A percentile compares a stretch with the other conserved stretches of the same genome.
phyloP scores from a whole-genome alignment of 2,329 filamentous ascomycete species.

The Exophiala calicioides region DNA sequence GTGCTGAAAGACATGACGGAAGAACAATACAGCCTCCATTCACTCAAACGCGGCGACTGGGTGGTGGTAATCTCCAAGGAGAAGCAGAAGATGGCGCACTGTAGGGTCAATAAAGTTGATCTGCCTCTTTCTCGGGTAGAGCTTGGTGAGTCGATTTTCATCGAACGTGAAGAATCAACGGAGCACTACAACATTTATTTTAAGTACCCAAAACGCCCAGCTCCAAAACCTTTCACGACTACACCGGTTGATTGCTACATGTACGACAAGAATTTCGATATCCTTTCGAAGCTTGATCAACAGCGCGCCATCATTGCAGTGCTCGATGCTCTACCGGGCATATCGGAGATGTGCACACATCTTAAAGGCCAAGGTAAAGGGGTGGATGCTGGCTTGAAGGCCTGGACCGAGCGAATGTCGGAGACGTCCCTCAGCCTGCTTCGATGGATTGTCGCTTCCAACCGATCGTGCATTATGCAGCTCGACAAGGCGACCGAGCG shows the following conservation, averaged over 20 bases:
- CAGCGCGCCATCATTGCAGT: slow-evolving; percentile 37
- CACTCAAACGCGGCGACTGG: slow-evolving; percentile 25
- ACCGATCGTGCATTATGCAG: slow-evolving; percentile 81
- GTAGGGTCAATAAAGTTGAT: background rate
- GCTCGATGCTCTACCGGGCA: slow-evolving; percentile 42
- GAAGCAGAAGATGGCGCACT: too few species aligned
- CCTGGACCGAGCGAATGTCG: slow-evolving; percentile 63
- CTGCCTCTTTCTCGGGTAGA: slow-evolving; percentile 19
- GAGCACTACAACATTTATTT: background rate
- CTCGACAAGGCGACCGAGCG: slow-evolving; percentile 53
- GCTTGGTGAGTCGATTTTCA: slow-evolving; percentile 9
- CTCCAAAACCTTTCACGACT: background rate
- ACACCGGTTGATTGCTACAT: slow-evolving; percentile 27
- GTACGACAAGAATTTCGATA: slow-evolving; percentile 45
- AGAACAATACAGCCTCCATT: background rate
- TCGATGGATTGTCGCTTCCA: slow-evolving; percentile 87
- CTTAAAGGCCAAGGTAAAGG: slow-evolving; percentile 41
- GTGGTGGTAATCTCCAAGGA: slow-evolving; percentile 17
- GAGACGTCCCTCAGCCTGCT: slow-evolving; percentile 68
- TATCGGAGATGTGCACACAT: slow-evolving; percentile 47
- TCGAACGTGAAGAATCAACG: slow-evolving; percentile 15
- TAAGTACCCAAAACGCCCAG: background rate
- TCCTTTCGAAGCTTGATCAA: slow-evolving; percentile 35
- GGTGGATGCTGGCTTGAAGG: slow-evolving; percentile 45
- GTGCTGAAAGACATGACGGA: background rate